Percentiles rank a stretch among this genome's conserved stretches.
These are phyloP conservation scores for Beauveria varroae DNA, from an alignment of 2,329 filamentous ascomycete species.

Conservation along the genomic window DNA sequence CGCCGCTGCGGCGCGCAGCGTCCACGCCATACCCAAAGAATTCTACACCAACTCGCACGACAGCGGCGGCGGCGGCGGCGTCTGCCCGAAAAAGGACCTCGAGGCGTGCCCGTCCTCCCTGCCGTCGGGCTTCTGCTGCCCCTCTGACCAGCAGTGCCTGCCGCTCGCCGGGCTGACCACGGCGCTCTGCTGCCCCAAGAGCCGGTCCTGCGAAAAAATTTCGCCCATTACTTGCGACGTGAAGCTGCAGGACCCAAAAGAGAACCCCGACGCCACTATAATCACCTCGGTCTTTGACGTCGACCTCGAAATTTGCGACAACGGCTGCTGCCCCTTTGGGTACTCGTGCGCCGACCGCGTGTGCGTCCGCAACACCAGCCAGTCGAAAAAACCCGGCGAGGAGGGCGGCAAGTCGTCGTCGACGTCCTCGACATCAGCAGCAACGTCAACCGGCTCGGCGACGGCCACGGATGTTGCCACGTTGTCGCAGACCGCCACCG, in stretches of 20 bases:
- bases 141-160: conserved; percentile 45
- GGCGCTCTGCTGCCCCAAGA: conserved; percentile 61
- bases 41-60: not conserved
- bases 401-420: no score
- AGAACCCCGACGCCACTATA: conserved; percentile 50
- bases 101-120: not conserved
- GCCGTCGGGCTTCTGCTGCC: conserved; percentile 49
- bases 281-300: conserved; percentile 58
- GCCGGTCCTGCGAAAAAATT: conserved; percentile 51
- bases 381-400: conserved; percentile 28
- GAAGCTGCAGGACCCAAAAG: conserved; percentile 49
- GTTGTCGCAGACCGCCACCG: conserved; percentile 32
- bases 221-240: conserved; percentile 58
- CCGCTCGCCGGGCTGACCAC: conserved; percentile 57
- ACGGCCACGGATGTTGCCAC: no score
- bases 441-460: no score
- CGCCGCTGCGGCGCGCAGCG: not conserved
- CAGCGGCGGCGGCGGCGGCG: not conserved
- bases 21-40: not conserved
- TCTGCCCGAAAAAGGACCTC: not conserved
- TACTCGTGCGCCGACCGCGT: conserved; percentile 48
- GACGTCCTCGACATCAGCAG: no score
- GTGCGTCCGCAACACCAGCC: conserved; percentile 48
- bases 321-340: conserved; percentile 64
- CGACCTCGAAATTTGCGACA: conserved; percentile 49